Evolutionary conservation across 768 basidiomycete genomes (phyloP), one percentile per base, ranked within the genome.

Genomic region (Mycena epipterygia): DNA sequence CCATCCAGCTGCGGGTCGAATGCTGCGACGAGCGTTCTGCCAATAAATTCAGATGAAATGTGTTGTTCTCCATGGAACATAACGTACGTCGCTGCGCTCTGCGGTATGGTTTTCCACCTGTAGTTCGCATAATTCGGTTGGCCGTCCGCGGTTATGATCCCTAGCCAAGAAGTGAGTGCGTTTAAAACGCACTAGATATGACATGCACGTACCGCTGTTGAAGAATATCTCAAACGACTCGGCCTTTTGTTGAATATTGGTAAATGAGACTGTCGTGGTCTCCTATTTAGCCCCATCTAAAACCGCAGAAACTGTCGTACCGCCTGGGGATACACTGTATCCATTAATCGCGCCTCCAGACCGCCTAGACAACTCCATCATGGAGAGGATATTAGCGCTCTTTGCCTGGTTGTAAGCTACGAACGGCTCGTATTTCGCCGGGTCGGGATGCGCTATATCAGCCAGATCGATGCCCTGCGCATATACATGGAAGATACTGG

Each of bases 211-310:
- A 58, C 64, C 64, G 11, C 44, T 48, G 9, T 17, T 44, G 25
- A 57, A 19, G 29, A 66, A 66, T 27, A 66, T 57, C 6, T 66
- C 55, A 37, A 48, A 17, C 21, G 64, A 66, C 27, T 66, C 64
- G 14, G 53, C 42, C 11, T 57, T 65, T 44, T 58, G 48, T 14
- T 67, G 56, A 7, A 67, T 57, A n/a, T 67, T 67, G 19, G 65
- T 59, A 14, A 58, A 41, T 4, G 49, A 29, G 1, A 67, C 65
- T 59, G 9, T 32, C 46, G 7, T 3, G n/a, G 25, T 14, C 13
- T 6, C 21, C 21, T 12, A 13, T 44, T 12, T 6, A n/a, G 13
- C 11, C 19, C 6, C 5, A 21, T 3, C n/a, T 2, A 29, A 41
- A n/a, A n/a, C n/a, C n/a, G n/a, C n/a, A n/a, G 19, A 8, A 19